Conservation (phyloP, 2,329 filamentous ascomycete genomes). For the Botrytis squamosa region DNA sequence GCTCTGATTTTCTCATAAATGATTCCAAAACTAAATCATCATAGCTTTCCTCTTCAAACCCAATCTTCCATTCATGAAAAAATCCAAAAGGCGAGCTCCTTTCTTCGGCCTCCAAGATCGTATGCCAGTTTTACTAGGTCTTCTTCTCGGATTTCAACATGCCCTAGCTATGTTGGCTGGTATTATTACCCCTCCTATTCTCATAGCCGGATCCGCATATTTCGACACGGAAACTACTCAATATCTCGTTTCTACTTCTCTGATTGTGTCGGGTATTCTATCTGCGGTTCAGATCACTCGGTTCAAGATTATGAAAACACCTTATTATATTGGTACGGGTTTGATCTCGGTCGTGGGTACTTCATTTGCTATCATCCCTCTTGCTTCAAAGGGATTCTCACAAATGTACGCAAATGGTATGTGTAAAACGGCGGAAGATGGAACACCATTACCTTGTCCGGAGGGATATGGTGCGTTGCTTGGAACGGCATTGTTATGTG, state of each 20-base stretch:
- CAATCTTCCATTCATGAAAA: conserved; percentile 79
- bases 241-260: conserved; percentile 59
- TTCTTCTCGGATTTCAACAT: conserved; percentile 78
- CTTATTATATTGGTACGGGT: conserved; percentile 75
- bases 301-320: conserved; percentile 68
- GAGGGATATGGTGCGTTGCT: conserved; percentile 74
- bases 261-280: conserved; percentile 74
- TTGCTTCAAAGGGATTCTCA: conserved; percentile 67
- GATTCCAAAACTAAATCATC: conserved; percentile 19
- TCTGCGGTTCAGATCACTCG: conserved; percentile 75
- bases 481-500: conserved; percentile 65
- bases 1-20: not conserved
- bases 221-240: conserved; percentile 60
- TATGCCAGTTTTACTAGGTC: conserved; percentile 71
- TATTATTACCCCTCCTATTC: conserved; percentile 71
- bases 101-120: conserved; percentile 82
- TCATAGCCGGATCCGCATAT: conserved; percentile 60
- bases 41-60: conserved; percentile 68
- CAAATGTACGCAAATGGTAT: conserved; percentile 65
- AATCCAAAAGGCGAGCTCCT: conserved; percentile 57
- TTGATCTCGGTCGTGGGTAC: conserved; percentile 78
- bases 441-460: conserved; percentile 72
- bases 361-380: conserved; percentile 73
- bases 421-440: conserved; percentile 43
- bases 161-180: conserved; percentile 67